Evolutionary conservation across 2,329 filamentous ascomycete species (phyloP).

Genomic region (Monilinia polystroma): DNA sequence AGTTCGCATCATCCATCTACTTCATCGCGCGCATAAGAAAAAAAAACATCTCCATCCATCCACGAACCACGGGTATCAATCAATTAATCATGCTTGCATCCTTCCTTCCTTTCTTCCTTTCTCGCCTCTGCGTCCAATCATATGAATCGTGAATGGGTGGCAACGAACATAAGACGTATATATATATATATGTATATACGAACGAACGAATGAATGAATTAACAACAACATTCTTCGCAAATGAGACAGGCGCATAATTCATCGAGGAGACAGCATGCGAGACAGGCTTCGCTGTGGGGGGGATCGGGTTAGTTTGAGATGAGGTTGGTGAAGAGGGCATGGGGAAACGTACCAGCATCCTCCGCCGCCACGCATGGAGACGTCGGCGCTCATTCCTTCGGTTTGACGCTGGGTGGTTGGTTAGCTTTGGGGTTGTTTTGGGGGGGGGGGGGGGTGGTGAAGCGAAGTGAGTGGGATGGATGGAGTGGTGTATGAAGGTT

Average conservation of each 20-base stretch:
- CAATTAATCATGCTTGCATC: too few species aligned
- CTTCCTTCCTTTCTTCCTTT: neutral
- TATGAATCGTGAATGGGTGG: neutral
- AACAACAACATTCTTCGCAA: constrained; percentile 22
- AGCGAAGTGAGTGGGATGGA: too few species aligned
- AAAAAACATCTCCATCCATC: too few species aligned
- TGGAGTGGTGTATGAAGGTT: neutral
- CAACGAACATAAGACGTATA: neutral
- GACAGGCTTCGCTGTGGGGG: constrained; percentile 11
- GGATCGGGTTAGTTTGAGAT: neutral
- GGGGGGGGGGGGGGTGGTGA: neutral
- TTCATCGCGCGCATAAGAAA: too few species aligned
- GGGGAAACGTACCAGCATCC: constrained; percentile 19
- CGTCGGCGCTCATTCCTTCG: constrained; percentile 20
- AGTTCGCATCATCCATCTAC: too few species aligned
- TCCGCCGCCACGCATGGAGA: constrained; percentile 20
- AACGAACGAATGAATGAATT: neutral
- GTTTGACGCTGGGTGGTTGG: constrained; percentile 15
- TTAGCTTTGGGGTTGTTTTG: too few species aligned
- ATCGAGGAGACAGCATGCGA: constrained; percentile 21
- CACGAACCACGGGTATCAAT: too few species aligned
- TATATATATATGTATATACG: too few species aligned
- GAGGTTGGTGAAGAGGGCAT: neutral
- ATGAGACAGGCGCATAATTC: constrained; percentile 20
- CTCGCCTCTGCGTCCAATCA: neutral